These are phyloP conservation scores for Skeletonema tropicum DNA, from an alignment of 108 stramenopile species.

Conservation along the genomic window DNA sequence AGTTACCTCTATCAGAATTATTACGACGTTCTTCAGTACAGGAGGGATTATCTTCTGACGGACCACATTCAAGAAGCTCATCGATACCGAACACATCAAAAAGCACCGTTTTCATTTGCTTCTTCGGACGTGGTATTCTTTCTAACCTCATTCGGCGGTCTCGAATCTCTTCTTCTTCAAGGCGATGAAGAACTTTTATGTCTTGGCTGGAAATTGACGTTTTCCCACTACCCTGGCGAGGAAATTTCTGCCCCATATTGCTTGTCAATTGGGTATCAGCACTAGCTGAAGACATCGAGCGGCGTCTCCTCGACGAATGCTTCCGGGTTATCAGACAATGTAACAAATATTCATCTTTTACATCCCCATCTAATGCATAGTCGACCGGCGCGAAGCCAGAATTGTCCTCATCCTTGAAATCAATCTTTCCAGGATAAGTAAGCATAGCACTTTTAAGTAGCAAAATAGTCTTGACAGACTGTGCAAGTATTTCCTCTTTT, in stretches of 20 bases:
- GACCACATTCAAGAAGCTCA: constrained; percentile 2
- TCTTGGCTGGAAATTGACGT: constrained; percentile 1
- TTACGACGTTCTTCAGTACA: not conserved
- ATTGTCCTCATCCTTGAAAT: constrained; percentile 44
- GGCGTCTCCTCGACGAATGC: constrained; percentile 1
- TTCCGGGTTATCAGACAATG: constrained; percentile 21
- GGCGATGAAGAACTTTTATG: constrained; percentile 8
- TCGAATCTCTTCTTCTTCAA: constrained; percentile 37
- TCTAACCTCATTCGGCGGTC: constrained; percentile 19
- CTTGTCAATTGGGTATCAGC: constrained; percentile 8
- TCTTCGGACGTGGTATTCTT: constrained; percentile 15
- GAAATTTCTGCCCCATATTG: not conserved
- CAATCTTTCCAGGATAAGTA: constrained; percentile 37
- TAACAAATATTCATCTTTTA: constrained; percentile 13
- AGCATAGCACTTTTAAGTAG: constrained; percentile 41
- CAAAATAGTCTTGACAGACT: constrained; percentile 5
- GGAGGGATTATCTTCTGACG: not conserved
- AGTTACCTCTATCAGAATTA: not conserved
- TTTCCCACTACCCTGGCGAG: not conserved
- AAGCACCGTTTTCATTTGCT: constrained; percentile 13
- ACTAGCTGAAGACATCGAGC: constrained; percentile 7
- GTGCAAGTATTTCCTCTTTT: constrained; percentile 6
- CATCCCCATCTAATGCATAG: constrained; percentile 37
- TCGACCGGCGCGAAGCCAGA: constrained; percentile 37
- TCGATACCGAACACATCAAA: constrained; percentile 36